phyloP scores from a whole-genome alignment of 345 rosid species.

The Schrenkiella parvula region DNA sequence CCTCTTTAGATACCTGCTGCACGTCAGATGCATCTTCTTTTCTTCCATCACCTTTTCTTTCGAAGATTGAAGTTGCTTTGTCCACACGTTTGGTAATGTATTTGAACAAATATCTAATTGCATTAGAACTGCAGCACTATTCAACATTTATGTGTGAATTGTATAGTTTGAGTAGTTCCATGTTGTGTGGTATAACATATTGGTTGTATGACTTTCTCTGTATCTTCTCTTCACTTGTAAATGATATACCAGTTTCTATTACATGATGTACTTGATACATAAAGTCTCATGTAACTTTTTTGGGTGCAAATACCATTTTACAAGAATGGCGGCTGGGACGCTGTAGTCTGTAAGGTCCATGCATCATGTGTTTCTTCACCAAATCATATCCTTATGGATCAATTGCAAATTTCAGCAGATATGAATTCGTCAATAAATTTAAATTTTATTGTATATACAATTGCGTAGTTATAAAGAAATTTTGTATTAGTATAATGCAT shows the following conservation, averaged over 20 bases:
- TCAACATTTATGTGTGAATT: not conserved
- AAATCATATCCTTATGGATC: not conserved
- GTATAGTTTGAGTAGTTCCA: not conserved
- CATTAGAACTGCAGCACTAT: not conserved
- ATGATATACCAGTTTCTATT: not conserved
- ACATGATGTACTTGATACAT: rapidly evolving
- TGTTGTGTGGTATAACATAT: not conserved
- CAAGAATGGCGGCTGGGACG: not conserved
- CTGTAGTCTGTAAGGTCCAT: not conserved
- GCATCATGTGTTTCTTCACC: not conserved
- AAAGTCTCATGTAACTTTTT: not conserved
- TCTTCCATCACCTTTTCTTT: too few relatives aligned
- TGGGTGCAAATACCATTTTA: not conserved
- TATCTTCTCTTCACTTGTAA: not conserved
- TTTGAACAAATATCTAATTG: not conserved
- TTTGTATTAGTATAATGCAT: too few relatives aligned
- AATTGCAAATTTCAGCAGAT: not conserved
- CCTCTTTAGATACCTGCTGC: too few relatives aligned
- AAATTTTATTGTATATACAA: too few relatives aligned
- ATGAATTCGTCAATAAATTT: too few relatives aligned
- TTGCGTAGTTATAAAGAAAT: too few relatives aligned
- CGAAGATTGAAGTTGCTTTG: too few relatives aligned
- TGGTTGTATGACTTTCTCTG: not conserved
- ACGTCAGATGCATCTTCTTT: too few relatives aligned
- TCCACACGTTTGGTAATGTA: not conserved